Evolutionary conservation across 1,139 yeast species (phyloP).

Genomic region (Hemisphaericaspora lyxosophila): DNA sequence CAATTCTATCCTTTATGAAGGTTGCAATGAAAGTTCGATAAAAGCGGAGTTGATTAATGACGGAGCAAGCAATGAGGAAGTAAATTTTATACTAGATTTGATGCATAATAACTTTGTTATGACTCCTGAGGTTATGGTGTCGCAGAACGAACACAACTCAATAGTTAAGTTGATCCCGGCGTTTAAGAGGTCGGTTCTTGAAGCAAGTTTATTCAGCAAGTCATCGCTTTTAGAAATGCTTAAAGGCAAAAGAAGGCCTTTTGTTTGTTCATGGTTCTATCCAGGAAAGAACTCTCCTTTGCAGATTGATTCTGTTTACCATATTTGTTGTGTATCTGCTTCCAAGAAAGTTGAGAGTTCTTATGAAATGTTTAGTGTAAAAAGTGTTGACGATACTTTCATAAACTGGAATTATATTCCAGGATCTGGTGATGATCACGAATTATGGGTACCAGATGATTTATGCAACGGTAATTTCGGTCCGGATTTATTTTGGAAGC

Average conservation of each 20-base stretch:
- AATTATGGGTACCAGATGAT: slow-evolving; percentile 66
- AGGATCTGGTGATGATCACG: slow-evolving; percentile 95
- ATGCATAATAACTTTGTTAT: slow-evolving; percentile 19
- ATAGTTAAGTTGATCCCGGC: slow-evolving; percentile 50
- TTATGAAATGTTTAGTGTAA: slow-evolving; percentile 7
- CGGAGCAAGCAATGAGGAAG: slow-evolving; percentile 8
- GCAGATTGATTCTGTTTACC: slow-evolving; percentile 10
- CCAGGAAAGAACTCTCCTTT: slow-evolving; percentile 41
- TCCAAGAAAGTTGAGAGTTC: slow-evolving; percentile 45
- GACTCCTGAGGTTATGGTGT: slow-evolving; percentile 56
- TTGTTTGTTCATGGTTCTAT: slow-evolving; percentile 71
- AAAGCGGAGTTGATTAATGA: slow-evolving; percentile 4
- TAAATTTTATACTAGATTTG: slow-evolving; percentile 7
- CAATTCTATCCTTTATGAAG: slow-evolving; percentile 51
- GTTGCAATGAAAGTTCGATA: slow-evolving; percentile 11
- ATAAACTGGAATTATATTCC: slow-evolving; percentile 59
- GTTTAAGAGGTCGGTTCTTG: slow-evolving; percentile 47
- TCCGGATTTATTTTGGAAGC: slow-evolving; percentile 60
- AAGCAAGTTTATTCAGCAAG: slow-evolving; percentile 36
- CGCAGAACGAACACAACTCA: slow-evolving; percentile 55
- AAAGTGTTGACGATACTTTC: slow-evolving; percentile 5
- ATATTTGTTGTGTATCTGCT: slow-evolving; percentile 58
- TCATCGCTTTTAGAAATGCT: slow-evolving; percentile 22
- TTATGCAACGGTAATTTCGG: slow-evolving; percentile 41
- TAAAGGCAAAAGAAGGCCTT: slow-evolving; percentile 38